Base-by-base conservation (phyloP, 768 basidiomycete genomes). In the Austroboletus eburneus region DNA sequence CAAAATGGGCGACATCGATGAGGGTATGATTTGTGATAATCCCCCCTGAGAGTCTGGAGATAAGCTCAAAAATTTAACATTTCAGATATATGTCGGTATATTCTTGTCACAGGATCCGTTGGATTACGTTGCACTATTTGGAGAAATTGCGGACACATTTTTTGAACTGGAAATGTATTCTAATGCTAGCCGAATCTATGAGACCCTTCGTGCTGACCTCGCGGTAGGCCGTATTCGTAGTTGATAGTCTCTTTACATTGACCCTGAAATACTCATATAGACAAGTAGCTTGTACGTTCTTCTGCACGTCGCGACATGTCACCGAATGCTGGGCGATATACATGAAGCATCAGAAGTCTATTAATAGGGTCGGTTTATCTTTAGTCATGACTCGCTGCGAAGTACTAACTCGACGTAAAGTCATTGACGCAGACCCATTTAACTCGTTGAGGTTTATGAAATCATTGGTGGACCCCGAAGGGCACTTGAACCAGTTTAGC, bases 361-460 rank as follows among this genome's bases (percentile, higher is more conserved):
- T 55, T 80, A 89, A 68, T 81, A 85, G 61, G 80, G 92, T 91
- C 43, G 21, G 77, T 42, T 18, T 37, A 17, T 33, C 21, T 9
- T 24, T 12, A 8, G 29, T 29, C 12, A 12, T 24, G 39, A 29
- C 9, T n/a, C 18, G 13, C 13, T 9, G 7, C 13, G 13, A 25
- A 46, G 30, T 5, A 4, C 29, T 53, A 83, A 43, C 6, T 9
- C 20, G 39, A 6, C 23, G 24, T 18, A 7, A 54, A 95, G 93
- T 94, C 24, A 72, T 86, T 16, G 71, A 76, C 4, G 79, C 79
- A 1, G 87, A 93, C 61, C 84, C 90, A 0, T 74, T 75, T 0
- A 78, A 90, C 75, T 97, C 1, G 95, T 93, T 0, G 89, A 89
- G 52, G 79, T 93, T 14, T 90, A 91, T 53, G 95, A 99, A 64